These are phyloP conservation scores for Iodosphaeria phyllophila DNA, from an alignment of 2,329 filamentous ascomycete species.

Conservation along the genomic window DNA sequence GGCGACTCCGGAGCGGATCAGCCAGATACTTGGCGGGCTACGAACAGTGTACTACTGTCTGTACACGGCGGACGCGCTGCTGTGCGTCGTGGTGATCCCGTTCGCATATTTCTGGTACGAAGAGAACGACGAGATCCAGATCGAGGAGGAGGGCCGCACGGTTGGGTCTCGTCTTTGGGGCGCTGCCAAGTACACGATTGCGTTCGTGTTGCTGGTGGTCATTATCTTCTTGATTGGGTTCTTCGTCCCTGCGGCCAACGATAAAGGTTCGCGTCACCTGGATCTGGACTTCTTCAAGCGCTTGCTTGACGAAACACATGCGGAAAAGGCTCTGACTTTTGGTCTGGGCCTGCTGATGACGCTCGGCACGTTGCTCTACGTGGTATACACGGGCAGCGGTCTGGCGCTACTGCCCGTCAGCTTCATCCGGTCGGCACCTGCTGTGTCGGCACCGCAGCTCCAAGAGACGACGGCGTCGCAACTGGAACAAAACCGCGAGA, in stretches of 20 bases:
- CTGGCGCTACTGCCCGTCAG: slow-evolving; percentile 77
- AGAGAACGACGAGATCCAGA: slow-evolving; percentile 83
- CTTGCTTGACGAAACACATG: slow-evolving; percentile 68
- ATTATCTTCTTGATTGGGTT: slow-evolving; percentile 84
- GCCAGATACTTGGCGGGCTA: slow-evolving; percentile 61
- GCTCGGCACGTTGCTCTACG: slow-evolving; percentile 69
- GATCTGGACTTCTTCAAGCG: slow-evolving; percentile 87
- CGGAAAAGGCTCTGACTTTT: slow-evolving; percentile 84
- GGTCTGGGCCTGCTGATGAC: slow-evolving; percentile 75
- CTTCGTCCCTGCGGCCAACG: slow-evolving; percentile 68
- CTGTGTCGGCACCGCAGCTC: slow-evolving; percentile 65
- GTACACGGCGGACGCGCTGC: slow-evolving; percentile 76
- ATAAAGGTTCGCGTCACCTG: slow-evolving; percentile 44
- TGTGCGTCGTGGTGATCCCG: slow-evolving; percentile 78
- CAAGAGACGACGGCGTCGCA: slow-evolving; percentile 61
- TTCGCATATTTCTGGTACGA: slow-evolving; percentile 98
- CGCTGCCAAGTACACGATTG: slow-evolving; percentile 80
- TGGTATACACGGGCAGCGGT: slow-evolving; percentile 75
- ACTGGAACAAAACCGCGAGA: slow-evolving; percentile 74
- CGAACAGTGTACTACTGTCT: slow-evolving; percentile 83
- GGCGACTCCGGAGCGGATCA: slow-evolving; percentile 69
- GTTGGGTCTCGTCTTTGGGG: slow-evolving; percentile 54
- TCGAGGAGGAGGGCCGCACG: slow-evolving; percentile 60
- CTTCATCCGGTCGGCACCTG: slow-evolving; percentile 80
- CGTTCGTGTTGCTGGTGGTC: slow-evolving; percentile 62